These are phyloP conservation scores for Aquanectria penicillioides DNA, from an alignment of 2,329 filamentous ascomycete genomes.

Conservation along the genomic window DNA sequence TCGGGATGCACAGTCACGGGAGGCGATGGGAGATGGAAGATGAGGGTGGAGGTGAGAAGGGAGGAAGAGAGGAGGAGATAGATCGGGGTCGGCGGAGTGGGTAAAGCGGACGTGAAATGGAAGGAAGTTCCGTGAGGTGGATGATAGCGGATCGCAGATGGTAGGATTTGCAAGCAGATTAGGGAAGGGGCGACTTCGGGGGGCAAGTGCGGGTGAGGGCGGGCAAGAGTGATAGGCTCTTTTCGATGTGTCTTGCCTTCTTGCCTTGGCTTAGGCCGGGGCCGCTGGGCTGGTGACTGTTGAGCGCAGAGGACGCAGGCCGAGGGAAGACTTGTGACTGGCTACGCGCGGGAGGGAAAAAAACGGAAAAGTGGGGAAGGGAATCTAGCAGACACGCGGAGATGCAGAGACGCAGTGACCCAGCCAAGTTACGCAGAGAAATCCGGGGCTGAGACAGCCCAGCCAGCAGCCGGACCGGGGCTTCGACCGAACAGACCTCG, in stretches of 20 bases:
- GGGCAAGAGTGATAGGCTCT: no score
- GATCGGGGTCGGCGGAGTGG: slow-evolving; percentile 1
- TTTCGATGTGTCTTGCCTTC: no score
- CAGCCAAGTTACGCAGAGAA: slow-evolving; percentile 37
- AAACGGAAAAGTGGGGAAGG: slow-evolving; percentile 6
- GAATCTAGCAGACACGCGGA: slow-evolving; percentile 6
- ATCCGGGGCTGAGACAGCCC: slow-evolving; percentile 37
- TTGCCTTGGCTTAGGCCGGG: not conserved
- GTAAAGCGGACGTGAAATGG: not conserved
- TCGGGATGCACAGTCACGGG: not conserved
- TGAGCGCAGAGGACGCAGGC: not conserved
- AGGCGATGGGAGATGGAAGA: not conserved
- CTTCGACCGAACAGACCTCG: slow-evolving; percentile 37
- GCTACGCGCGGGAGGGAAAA: not conserved
- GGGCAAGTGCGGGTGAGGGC: not conserved
- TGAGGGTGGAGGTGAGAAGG: not conserved
- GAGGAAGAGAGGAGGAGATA: slow-evolving; percentile 1
- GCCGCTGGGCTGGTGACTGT: not conserved
- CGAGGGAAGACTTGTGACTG: not conserved
- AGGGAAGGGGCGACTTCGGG: slow-evolving; percentile 17
- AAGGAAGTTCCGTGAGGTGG: not conserved
- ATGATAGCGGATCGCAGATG: not conserved
- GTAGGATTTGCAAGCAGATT: slow-evolving; percentile 11
- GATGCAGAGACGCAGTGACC: slow-evolving; percentile 39
- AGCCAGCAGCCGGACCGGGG: slow-evolving; percentile 23